Evolutionary conservation across 768 basidiomycete genomes (phyloP).

Genomic region (Tremella yokohamensis): DNA sequence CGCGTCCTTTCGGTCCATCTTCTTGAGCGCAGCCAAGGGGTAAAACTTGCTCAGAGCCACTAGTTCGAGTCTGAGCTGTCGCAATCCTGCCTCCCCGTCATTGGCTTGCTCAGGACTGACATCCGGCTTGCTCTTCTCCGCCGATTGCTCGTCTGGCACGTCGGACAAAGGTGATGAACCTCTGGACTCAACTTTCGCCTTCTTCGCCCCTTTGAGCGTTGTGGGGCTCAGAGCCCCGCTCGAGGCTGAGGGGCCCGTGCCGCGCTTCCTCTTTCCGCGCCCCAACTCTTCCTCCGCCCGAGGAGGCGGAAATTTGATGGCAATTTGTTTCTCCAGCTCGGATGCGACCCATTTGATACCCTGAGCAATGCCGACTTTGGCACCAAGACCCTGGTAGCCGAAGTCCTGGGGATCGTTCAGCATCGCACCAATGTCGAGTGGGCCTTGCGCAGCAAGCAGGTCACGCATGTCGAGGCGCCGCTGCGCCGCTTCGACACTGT

Average conservation of each 20-base stretch:
- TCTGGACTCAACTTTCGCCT: slow-evolving; percentile 11
- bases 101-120: not conserved
- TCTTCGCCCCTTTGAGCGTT: not conserved
- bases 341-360: slow-evolving; percentile 26
- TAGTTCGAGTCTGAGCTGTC: slow-evolving; percentile 32
- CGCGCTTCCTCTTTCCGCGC: not conserved
- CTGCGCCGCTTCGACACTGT: not conserved
- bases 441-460: slow-evolving; percentile 3
- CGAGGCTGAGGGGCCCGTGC: not conserved
- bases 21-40: slow-evolving; percentile 37
- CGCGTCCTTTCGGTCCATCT: slow-evolving; percentile 33
- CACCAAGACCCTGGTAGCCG: slow-evolving; percentile 22
- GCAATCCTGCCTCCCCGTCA: slow-evolving; percentile 13
- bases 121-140: not conserved
- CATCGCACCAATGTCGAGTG: slow-evolving; percentile 35
- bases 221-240: not conserved
- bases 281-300: not conserved
- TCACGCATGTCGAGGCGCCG: slow-evolving; percentile 4
- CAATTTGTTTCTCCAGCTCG: slow-evolving; percentile 11
- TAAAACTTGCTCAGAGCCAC: slow-evolving; percentile 41
- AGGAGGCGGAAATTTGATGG: not conserved
- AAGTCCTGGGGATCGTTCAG: slow-evolving; percentile 31
- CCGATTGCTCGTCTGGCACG: slow-evolving; percentile 12
- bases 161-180: slow-evolving; percentile 24
- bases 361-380: slow-evolving; percentile 18